These are phyloP conservation scores for Yueomyces sinensis DNA, from an alignment of 805 yeast species.

Conservation along the genomic window DNA sequence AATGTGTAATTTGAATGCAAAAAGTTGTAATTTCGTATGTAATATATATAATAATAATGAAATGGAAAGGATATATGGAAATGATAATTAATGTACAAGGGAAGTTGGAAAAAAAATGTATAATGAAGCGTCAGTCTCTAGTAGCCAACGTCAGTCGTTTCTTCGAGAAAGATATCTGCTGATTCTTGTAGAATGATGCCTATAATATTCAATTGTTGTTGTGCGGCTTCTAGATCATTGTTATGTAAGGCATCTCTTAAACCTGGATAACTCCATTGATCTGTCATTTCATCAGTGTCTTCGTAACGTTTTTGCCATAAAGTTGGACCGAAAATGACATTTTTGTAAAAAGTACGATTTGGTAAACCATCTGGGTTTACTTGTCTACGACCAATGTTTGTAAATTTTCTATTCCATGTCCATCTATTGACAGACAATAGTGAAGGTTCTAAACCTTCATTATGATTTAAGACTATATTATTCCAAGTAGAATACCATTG, in stretches of 20 bases:
- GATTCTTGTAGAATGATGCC: constrained; percentile 24
- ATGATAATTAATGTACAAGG: too few relatives aligned
- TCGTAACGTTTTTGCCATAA: constrained; percentile 39
- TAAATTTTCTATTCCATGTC: constrained; percentile 60
- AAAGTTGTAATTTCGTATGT: too few relatives aligned
- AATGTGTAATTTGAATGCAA: too few relatives aligned
- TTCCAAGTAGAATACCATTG: constrained; percentile 52
- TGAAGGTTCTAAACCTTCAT: constrained; percentile 53
- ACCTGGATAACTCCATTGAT: constrained; percentile 53
- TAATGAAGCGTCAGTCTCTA: not conserved
- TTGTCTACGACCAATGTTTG: constrained; percentile 38
- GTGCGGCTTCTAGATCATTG: constrained; percentile 39
- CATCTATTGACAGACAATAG: constrained; percentile 52
- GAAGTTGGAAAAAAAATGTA: too few relatives aligned
- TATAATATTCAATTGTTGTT: constrained; percentile 33
- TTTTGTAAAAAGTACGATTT: constrained; percentile 52
- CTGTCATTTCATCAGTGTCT: constrained; percentile 29
- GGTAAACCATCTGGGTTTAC: constrained; percentile 31
- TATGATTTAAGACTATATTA: constrained; percentile 30
- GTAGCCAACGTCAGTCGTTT: constrained; percentile 5
- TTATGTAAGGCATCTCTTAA: constrained; percentile 53
- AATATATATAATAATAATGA: too few relatives aligned
- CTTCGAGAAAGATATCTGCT: constrained; percentile 15
- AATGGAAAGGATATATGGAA: too few relatives aligned
- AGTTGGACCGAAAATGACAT: constrained; percentile 56